A percentile compares a stretch with the other conserved stretches of the same genome.
These are phyloP conservation scores for Laburnicola sp. DNA, from an alignment of 2,329 filamentous ascomycete genomes.

Conservation along the genomic window DNA sequence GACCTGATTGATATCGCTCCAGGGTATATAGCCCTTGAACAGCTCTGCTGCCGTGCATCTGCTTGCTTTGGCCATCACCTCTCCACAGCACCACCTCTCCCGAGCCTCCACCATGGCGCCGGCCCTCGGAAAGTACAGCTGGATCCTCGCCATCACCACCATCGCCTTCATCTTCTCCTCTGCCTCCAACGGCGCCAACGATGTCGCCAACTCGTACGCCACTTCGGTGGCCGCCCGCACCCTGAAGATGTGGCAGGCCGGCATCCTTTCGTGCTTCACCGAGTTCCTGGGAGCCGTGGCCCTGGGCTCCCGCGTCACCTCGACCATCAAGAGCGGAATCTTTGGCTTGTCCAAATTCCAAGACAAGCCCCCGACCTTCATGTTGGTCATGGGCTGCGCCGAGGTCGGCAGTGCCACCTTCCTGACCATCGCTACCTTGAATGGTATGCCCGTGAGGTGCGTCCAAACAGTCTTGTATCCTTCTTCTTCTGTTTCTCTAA, in stretches of 20 bases:
- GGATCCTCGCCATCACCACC: slow-evolving; percentile 40
- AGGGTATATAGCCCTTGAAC: background rate
- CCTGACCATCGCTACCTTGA: slow-evolving; percentile 58
- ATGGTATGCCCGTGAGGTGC: slow-evolving; percentile 57
- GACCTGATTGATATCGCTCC: background rate
- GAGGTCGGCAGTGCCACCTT: slow-evolving; percentile 57
- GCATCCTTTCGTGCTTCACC: slow-evolving; percentile 51
- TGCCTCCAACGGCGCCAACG: slow-evolving; percentile 47
- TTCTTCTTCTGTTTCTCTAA: background rate
- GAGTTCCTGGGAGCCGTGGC: slow-evolving; percentile 56
- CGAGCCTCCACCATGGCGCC: slow-evolving; percentile 4
- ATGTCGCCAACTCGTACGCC: slow-evolving; percentile 59
- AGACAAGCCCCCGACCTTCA: slow-evolving; percentile 54
- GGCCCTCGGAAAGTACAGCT: slow-evolving; percentile 30
- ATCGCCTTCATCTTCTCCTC: slow-evolving; percentile 37
- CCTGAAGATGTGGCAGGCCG: slow-evolving; percentile 55
- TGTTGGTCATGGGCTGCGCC: slow-evolving; percentile 61
- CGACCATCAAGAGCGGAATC: slow-evolving; percentile 62
- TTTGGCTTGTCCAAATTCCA: slow-evolving; percentile 53
- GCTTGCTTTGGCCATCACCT: background rate
- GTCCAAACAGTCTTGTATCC: background rate
- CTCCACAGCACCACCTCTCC: background rate
- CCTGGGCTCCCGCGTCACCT: slow-evolving; percentile 57
- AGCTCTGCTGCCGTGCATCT: background rate
- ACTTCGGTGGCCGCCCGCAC: slow-evolving; percentile 51